phyloP scores from a whole-genome alignment of 495 filamentous ascomycete genomes.

The Talaromyces trachyspermus region DNA sequence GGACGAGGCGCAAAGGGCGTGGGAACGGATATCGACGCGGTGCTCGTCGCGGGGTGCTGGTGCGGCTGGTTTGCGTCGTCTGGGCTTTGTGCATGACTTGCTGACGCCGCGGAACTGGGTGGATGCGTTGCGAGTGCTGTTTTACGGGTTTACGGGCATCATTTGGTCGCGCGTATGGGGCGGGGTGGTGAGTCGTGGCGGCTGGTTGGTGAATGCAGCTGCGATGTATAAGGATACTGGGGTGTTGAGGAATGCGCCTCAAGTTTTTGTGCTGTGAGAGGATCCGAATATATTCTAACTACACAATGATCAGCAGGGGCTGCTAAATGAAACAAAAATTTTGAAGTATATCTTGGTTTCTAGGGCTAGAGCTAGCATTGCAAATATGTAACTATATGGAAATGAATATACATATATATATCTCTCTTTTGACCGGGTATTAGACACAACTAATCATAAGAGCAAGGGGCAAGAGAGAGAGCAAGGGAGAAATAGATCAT shows the following conservation, averaged over 20 bases:
- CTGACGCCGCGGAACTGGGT: slow-evolving; percentile 50
- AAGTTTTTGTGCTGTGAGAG: slow-evolving; percentile 51
- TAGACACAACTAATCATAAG: background rate
- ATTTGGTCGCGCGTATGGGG: slow-evolving; percentile 68
- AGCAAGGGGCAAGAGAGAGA: background rate
- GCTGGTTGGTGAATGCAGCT: slow-evolving; percentile 70
- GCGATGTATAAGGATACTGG: slow-evolving; percentile 63
- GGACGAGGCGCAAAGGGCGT: slow-evolving; percentile 66
- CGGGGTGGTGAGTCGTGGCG: slow-evolving; percentile 40
- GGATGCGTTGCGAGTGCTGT: slow-evolving; percentile 51
- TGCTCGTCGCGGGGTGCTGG: slow-evolving; percentile 28
- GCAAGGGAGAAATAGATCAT: slow-evolving; percentile 13
- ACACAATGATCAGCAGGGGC: too few relatives aligned
- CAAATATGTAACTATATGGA: slow-evolving; percentile 4
- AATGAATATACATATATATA: slow-evolving; percentile 7
- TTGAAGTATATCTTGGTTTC: background rate
- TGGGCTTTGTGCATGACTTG: slow-evolving; percentile 45
- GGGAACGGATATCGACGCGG: slow-evolving; percentile 55
- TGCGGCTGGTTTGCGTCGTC: slow-evolving; percentile 13
- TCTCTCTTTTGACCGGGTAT: background rate
- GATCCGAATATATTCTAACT: too few relatives aligned
- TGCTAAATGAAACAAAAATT: too few relatives aligned
- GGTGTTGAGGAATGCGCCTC: slow-evolving; percentile 53
- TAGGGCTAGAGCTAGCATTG: background rate
- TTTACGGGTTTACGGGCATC: slow-evolving; percentile 55